phyloP scores from a whole-genome alignment of 2,329 filamentous ascomycete genomes.

The Colletotrichum australisinense region DNA sequence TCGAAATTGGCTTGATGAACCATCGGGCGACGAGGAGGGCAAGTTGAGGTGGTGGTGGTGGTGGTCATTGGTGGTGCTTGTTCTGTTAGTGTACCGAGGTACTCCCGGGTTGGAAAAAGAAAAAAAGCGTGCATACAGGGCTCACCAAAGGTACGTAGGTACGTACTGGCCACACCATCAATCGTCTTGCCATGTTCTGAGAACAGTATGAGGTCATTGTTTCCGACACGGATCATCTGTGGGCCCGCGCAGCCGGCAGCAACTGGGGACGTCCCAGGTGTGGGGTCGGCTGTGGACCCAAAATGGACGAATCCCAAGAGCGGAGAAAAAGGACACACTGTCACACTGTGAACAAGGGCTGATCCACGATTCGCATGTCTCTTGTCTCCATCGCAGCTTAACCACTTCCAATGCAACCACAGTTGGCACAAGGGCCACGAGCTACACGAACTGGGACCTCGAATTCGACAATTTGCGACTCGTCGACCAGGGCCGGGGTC shows the following conservation, averaged over 20 bases:
- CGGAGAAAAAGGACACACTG: not conserved
- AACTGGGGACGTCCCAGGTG: constrained; percentile 19
- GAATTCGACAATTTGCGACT: not conserved
- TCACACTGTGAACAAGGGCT: constrained; percentile 1
- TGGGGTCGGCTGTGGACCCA: not conserved
- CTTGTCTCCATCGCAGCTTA: constrained; percentile 17
- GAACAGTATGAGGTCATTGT: constrained; percentile 33
- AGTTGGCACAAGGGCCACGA: not conserved
- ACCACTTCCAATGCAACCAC: constrained; percentile 16
- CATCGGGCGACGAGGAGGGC: not conserved
- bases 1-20: not conserved
- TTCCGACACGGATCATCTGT: constrained; percentile 14
- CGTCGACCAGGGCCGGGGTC: not conserved
- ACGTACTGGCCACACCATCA: not conserved
- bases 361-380: constrained; percentile 18
- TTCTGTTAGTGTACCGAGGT: constrained; percentile 3
- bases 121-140: not conserved
- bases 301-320: constrained; percentile 11
- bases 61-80: no score
- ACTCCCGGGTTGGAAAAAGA: not conserved
- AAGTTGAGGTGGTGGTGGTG: not conserved
- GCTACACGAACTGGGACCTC: not conserved
- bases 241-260: constrained; percentile 13
- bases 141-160: not conserved
- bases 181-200: not conserved